phyloP scores from a whole-genome alignment of 1,284 basidiomycete species.

The Ceratorhiza oryzae-sativae region DNA sequence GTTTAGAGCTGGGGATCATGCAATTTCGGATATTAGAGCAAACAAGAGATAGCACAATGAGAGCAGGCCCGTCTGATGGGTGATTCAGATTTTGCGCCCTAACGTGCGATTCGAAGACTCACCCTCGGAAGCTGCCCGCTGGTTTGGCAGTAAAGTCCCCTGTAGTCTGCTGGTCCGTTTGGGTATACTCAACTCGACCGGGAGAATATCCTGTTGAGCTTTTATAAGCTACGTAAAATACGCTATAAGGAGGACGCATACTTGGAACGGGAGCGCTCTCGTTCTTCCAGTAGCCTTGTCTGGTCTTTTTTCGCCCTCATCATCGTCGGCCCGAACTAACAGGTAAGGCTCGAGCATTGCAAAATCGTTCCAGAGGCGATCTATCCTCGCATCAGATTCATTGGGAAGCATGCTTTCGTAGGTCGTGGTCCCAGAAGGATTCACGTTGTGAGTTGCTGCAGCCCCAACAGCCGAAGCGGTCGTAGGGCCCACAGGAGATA shows the following conservation, averaged over 20 bases:
- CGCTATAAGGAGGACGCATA: slow-evolving; percentile 45
- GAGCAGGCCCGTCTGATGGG: slow-evolving; percentile 73
- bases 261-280: slow-evolving; percentile 68
- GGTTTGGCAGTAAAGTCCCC: slow-evolving; percentile 53
- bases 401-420: slow-evolving; percentile 62
- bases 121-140: slow-evolving; percentile 71
- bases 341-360: slow-evolving; percentile 78
- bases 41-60: slow-evolving; percentile 83
- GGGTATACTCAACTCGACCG: slow-evolving; percentile 75
- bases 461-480: slow-evolving; percentile 19
- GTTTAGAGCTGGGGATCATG: slow-evolving; percentile 82
- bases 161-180: slow-evolving; percentile 62
- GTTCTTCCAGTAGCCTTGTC: slow-evolving; percentile 57
- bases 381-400: slow-evolving; percentile 80
- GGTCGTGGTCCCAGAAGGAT: slow-evolving; percentile 13
- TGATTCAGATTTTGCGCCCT: not conserved
- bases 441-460: not conserved
- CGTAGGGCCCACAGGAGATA: not conserved
- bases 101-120: not conserved
- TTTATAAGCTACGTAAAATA: not conserved
- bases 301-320: slow-evolving; percentile 60
- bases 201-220: slow-evolving; percentile 69
- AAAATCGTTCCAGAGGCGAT: slow-evolving; percentile 81
- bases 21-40: slow-evolving; percentile 93
- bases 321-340: slow-evolving; percentile 57